These are phyloP conservation scores for Amaranthus palmeri DNA, from an alignment of 148 eudicot genomes.

Conservation along the genomic window DNA sequence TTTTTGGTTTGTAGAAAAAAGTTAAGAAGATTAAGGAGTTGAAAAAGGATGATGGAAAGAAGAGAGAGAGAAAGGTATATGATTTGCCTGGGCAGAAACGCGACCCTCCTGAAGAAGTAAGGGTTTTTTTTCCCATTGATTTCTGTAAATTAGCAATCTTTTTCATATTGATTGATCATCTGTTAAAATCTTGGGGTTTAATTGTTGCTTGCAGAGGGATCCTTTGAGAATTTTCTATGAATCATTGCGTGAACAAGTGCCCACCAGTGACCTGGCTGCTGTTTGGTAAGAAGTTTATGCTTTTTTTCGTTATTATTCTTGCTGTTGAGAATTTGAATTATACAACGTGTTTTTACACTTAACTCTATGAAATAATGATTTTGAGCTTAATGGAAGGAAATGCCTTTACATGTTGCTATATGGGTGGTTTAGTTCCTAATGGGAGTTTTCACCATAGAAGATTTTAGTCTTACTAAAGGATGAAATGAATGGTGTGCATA, in stretches of 20 bases:
- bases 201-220: slow-evolving; percentile 65
- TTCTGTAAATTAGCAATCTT: background rate
- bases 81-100: slow-evolving; percentile 89
- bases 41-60: slow-evolving; percentile 41
- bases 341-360: background rate
- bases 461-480: background rate
- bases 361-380: too few relatives aligned
- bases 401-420: background rate
- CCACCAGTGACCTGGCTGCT: slow-evolving; percentile 77
- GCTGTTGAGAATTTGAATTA: background rate
- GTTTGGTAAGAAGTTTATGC: slow-evolving; percentile 46
- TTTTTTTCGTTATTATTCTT: background rate
- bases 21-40: slow-evolving; percentile 33
- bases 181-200: background rate
- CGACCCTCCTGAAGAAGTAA: slow-evolving; percentile 82
- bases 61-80: slow-evolving; percentile 60
- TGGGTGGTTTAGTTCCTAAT: background rate
- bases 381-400: background rate
- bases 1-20: slow-evolving; percentile 28
- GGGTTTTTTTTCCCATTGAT: background rate
- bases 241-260: slow-evolving; percentile 56
- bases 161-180: background rate
- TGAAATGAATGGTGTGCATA: background rate
- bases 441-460: background rate
- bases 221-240: slow-evolving; percentile 91